phyloP scores from a whole-genome alignment of 2,329 filamentous ascomycete genomes.

The Byssothecium circinans region DNA sequence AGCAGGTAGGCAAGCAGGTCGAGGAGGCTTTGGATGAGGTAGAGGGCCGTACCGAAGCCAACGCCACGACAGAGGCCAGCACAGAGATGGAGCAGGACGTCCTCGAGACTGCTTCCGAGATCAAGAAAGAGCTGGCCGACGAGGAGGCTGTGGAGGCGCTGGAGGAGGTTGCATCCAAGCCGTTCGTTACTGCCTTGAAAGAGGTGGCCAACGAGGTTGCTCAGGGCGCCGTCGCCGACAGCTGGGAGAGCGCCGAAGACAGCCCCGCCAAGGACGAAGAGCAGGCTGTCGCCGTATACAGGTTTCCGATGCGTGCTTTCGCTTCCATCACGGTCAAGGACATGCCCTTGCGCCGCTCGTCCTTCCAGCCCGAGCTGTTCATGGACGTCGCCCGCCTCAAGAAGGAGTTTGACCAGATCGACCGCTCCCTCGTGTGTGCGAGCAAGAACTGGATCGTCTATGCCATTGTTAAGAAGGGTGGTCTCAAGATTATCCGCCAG shows the following conservation, averaged over 20 bases:
- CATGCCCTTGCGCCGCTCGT: conserved; percentile 58
- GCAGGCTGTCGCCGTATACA: conserved; percentile 77
- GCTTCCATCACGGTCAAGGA: conserved; percentile 77
- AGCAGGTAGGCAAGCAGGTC: conserved; percentile 61
- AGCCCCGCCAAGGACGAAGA: conserved; percentile 68
- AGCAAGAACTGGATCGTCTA: conserved; percentile 92
- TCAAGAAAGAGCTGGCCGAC: conserved; percentile 54
- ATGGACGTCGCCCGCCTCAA: conserved; percentile 93
- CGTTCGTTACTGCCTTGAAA: conserved; percentile 59
- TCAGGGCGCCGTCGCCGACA: conserved; percentile 68
- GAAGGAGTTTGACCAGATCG: conserved; percentile 97
- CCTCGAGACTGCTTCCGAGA: conserved; percentile 51
- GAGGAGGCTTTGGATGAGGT: conserved; percentile 64
- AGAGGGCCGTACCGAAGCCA: conserved; percentile 39
- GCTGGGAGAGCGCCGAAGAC: conserved; percentile 83
- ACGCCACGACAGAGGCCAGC: conserved; percentile 55
- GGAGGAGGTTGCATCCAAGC: conserved; percentile 56
- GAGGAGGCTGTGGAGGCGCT: conserved; percentile 56
- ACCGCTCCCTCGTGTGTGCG: conserved; percentile 87
- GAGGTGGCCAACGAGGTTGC: conserved; percentile 60
- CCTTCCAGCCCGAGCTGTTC: conserved; percentile 76
- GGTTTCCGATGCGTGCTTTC: conserved; percentile 96
- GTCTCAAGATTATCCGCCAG: conserved; percentile 90
- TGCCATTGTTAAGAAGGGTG: conserved; percentile 88
- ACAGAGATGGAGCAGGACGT: conserved; percentile 59